Base-by-base conservation (phyloP, 345 rosid genomes). In the Passiflora organensis region DNA sequence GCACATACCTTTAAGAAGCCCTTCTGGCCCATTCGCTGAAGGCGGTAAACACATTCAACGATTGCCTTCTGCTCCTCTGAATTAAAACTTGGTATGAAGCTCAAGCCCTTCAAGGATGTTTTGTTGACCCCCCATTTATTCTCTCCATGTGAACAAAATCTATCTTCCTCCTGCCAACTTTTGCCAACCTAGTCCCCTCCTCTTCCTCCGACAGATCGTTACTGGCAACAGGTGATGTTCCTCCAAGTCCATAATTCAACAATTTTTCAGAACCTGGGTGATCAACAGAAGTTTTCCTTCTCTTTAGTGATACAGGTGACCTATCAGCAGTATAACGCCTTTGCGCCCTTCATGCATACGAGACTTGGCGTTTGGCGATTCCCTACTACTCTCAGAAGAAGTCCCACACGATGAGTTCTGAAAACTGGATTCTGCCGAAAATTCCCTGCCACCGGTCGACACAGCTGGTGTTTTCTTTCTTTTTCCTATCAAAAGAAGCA, bases 41-140 rank as follows among this genome's bases (percentile, higher is more conserved):
- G 66, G 6, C 65, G 34, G 63, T 84, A 79, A 6, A 84, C 82
- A 42, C 17, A 62, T 32, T 77, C 77, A 36, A 81, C 77, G 43
- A 84, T 79, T n/a, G 65, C 67, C 58, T 79, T 84, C 72, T 81
- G 91, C 67, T 84, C 91, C 24, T 70, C 76, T 0, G 81, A 53
- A 60, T 67, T 77, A 56, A 84, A 81, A 32, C 51, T 65, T 52
- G 10, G 78, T 77, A 41, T 84, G 73, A 48, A 84, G 78, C 68
- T 84, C 83, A 48, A 84, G 78, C 32, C 91, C 87, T 65, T 66
- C 66, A 37, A 84, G 58, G 23, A 84, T 65, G 39, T 84, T 84
- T n/a, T 50, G 52, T 56, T 2, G 60, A 9, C 56, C 65, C 79
- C 15, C 87, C 87, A n/a, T 77, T 55, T 18, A 81, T 47, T 56